A percentile compares a stretch with the other conserved stretches of the same genome.
phyloP scores from a whole-genome alignment of 352 stramenopile genomes.

The Phytophthora sansomeana region DNA sequence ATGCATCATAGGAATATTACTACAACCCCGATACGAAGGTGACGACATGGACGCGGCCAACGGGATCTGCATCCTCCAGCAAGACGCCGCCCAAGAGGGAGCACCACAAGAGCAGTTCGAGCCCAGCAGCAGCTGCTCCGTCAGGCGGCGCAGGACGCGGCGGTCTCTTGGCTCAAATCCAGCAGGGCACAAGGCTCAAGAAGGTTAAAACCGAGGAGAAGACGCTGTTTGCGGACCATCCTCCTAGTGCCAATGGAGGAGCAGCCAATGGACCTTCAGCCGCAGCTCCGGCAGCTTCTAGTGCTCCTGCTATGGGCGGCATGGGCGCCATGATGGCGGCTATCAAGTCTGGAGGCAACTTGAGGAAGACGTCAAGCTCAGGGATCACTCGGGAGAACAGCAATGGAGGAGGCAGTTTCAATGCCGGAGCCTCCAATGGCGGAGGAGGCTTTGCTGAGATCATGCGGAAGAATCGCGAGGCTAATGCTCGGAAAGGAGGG shows the following conservation, averaged over 20 bases:
- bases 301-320: constrained; percentile 33
- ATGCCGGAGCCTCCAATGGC: constrained; percentile 17
- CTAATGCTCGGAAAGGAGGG: constrained; percentile 61
- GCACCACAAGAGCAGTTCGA: constrained; percentile 30
- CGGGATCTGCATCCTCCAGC: constrained; percentile 26
- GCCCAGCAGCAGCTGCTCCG: constrained; percentile 8
- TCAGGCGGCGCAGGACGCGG: constrained; percentile 51
- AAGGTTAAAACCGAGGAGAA: constrained; percentile 84
- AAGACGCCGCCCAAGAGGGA: constrained; percentile 55
- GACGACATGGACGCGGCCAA: constrained; percentile 86
- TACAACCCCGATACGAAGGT: constrained; percentile 91
- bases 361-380: constrained; percentile 58
- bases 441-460: constrained; percentile 90
- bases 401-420: constrained; percentile 6
- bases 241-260: too few relatives aligned
- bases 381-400: constrained; percentile 47
- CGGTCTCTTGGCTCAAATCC: constrained; percentile 75
- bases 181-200: constrained; percentile 74
- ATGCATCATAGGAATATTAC: constrained; percentile 94
- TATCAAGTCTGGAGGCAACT: constrained; percentile 74
- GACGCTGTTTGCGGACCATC: constrained; percentile 53
- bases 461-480: constrained; percentile 91
- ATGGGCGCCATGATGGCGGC: constrained; percentile 78
- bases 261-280: constrained; percentile 18
- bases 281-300: constrained; percentile 15